Base-by-base conservation (phyloP, 306 rosid genomes). In the Sphenostylis stenocarpa region DNA sequence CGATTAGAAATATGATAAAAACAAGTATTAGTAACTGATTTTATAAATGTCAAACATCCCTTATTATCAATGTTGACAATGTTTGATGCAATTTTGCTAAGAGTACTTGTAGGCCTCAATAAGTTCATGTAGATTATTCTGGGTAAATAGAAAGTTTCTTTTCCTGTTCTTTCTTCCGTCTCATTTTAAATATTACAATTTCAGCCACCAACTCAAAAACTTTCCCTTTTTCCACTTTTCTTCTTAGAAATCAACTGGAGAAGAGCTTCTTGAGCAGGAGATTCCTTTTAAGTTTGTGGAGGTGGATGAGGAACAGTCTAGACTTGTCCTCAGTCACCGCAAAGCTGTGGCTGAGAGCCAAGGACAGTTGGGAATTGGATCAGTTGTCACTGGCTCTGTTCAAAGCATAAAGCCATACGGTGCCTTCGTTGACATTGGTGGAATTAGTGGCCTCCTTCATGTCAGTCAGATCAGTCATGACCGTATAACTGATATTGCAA, bases 381-480 rank as follows among this genome's bases (percentile, higher is more conserved):
- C 97, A 33, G 99, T 95, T 55, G 97, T 95, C 65, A 77, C 83
- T n/a, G 99, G 99, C 70, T 80, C 87, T 15, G 99, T 95, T 75
- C 96, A 95, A 84, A 95, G 96, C 70, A 84, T 95, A 73, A 95
- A 95, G 81, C 99, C 99, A 33, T 95, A 92, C 62, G 99, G 97
- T 80, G 98, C 97, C 82, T 95, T 95, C 67, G 75, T 95, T 55
- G 98, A 95, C 77, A 95, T 95, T 83, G 98, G 98, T 71, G 98
- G 98, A 76, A 89, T 94, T 80, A 94, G 89, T 60, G 98, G 98
- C 77, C 97, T 95, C 80, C 98, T 95, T 84, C 98, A 95, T 47
- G 97, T 95, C 72, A 95, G 98, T 88, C 98, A 95, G 86, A 95
- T 95, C 82, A 95, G 98, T 82, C 97, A 95, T 72, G 97, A 95